Evolutionary conservation across 768 basidiomycete species (phyloP), one percentile per base, ranked within the genome.

Genomic region (Infundibulicybe gibba): DNA sequence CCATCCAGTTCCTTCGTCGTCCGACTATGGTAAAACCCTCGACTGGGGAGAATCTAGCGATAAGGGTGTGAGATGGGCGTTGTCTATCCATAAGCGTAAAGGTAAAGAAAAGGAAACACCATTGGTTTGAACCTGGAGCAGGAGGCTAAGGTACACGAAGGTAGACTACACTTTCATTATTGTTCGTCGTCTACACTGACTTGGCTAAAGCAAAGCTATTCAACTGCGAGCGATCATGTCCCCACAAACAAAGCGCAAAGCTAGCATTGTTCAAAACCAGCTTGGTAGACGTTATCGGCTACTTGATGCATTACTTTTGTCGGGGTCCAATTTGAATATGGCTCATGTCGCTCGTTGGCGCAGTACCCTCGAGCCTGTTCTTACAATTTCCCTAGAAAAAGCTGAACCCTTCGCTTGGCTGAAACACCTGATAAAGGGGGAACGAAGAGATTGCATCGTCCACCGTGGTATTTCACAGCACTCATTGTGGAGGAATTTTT

Each of bases 381-480:
- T 76, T 8, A 77, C 69, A 48, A 61, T 68, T n/a, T 69, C 76
- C 20, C 58, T 90, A 19, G 85, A 85, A 45, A 72, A 74, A 44
- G 74, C 77, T 0, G 88, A 90, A 56, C 85, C 87, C 6, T 69
- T 85, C 40, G 80, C 81, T 6, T 90, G 87, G 88, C 64, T 89
- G 21, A 85, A 80, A 55, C 84, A 88, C 51, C 66, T 80, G 77
- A 83, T 40, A 79, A 70, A 49, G 71, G 60, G 44, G 62, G 62
- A 34, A 60, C 55, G 39, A 67, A 57, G 41, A 51, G 54, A 32
- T 50, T 53, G 20, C 52, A 47, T 40, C 72, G 77, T 35, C 70
- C 75, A 34, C 75, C 74, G 3, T 83, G 85, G 81, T 70, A 81
- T 58, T 57, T 89, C 41, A 80, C 87, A 8, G 87, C 88, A 3